phyloP scores from a whole-genome alignment of 257 asterid species.

The Solanum medicagineum region DNA sequence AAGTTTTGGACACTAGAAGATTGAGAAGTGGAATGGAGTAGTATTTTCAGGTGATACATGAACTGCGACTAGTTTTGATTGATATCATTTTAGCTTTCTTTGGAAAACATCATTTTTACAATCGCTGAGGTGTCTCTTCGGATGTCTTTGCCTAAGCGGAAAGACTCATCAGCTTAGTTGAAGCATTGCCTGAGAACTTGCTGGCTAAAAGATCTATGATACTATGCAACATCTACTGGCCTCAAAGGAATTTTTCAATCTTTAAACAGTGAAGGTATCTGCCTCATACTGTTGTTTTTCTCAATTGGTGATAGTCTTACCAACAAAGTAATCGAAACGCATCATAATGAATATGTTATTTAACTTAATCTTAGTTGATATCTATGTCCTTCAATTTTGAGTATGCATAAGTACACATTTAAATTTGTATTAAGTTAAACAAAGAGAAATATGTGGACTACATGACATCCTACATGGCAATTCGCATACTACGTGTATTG shows the following conservation, averaged over 20 bases:
- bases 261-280: neutral
- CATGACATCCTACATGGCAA: neutral
- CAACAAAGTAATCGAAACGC: too few species aligned
- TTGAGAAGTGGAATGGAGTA: neutral
- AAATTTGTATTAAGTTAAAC: too few species aligned
- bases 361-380: too few species aligned
- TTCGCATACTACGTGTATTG: too few species aligned
- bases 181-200: neutral
- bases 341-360: too few species aligned
- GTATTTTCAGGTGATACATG: neutral
- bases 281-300: too few species aligned
- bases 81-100: neutral
- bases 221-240: neutral
- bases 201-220: neutral
- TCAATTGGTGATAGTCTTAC: too few species aligned
- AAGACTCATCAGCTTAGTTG: neutral
- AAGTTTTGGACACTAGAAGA: neutral
- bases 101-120: neutral
- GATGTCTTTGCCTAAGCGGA: neutral
- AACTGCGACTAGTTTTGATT: neutral
- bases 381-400: too few species aligned
- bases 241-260: neutral
- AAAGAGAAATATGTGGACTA: too few species aligned
- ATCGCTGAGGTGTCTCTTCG: neutral
- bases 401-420: too few species aligned